Conservation (phyloP, 2,329 filamentous ascomycete genomes). For the Xylariales sp. region DNA sequence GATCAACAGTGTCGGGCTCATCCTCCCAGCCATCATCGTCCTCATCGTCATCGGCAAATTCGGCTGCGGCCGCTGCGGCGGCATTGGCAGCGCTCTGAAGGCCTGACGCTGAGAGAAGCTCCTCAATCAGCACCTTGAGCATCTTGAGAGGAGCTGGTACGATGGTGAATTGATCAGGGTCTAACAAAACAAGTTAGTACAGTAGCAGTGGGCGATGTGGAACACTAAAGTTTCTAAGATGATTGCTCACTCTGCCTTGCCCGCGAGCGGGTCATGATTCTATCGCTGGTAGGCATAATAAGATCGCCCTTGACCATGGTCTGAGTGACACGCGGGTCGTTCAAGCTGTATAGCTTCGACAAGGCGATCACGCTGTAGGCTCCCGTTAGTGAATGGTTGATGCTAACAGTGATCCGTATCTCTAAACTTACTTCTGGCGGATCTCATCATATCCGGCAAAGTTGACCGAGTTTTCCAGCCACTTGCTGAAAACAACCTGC, state of each 20-base stretch:
- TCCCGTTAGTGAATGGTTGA: conserved; percentile 30
- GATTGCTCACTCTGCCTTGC: conserved; percentile 70
- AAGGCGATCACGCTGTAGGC: conserved; percentile 75
- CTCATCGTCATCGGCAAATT: conserved; percentile 56
- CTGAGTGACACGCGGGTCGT: conserved; percentile 73
- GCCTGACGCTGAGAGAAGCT: conserved; percentile 78
- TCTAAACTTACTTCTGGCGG: conserved; percentile 85
- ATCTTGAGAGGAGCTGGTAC: conserved; percentile 91
- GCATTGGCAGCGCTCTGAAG: conserved; percentile 54
- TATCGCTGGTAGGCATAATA: conserved; percentile 71
- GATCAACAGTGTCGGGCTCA: conserved; percentile 69
- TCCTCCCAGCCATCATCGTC: conserved; percentile 90
- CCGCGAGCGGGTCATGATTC: conserved; percentile 92
- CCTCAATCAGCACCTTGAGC: conserved; percentile 89
- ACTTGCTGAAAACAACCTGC: conserved; percentile 85
- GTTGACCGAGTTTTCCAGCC: conserved; percentile 94
- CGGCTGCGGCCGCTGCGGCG: conserved; percentile 55
- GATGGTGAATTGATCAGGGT: conserved; percentile 85
- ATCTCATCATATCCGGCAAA: conserved; percentile 99
- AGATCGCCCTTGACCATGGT: conserved; percentile 90
- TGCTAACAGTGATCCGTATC: too few species aligned
- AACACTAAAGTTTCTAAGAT: too few species aligned
- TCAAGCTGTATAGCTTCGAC: conserved; percentile 83
- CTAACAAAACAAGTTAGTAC: too few species aligned
- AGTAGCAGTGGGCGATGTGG: too few species aligned